A percentile compares a stretch with the other conserved stretches of the same genome.
These are phyloP conservation scores for Diaporthe velutina DNA, from an alignment of 2,329 filamentous ascomycete species.

Conservation along the genomic window DNA sequence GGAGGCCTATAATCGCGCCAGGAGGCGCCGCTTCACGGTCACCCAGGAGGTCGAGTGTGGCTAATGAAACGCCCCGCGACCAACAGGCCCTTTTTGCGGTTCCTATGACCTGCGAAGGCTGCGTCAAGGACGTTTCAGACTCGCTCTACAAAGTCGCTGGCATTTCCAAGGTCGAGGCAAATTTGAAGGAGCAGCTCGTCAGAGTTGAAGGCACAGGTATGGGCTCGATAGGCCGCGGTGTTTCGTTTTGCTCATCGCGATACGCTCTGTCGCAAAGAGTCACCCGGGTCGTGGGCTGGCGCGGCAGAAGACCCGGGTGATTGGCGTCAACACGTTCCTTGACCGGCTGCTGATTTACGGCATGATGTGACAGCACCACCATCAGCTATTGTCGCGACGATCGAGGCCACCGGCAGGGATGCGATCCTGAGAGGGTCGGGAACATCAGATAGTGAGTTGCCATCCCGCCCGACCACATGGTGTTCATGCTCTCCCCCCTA, in stretches of 20 bases:
- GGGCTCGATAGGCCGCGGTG: slow-evolving; percentile 36
- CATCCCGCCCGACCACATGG: slow-evolving; percentile 33
- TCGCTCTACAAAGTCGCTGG: slow-evolving; percentile 83
- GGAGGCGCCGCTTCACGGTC: slow-evolving; percentile 5
- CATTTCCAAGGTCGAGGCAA: slow-evolving; percentile 85
- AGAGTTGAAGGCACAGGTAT: slow-evolving; percentile 85
- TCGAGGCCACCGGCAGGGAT: slow-evolving; percentile 91
- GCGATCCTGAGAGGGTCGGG: slow-evolving; percentile 94
- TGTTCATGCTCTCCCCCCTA: neutral
- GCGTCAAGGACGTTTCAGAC: slow-evolving; percentile 87
- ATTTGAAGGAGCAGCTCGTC: slow-evolving; percentile 85
- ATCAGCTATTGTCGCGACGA: slow-evolving; percentile 88
- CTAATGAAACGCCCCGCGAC: slow-evolving; percentile 35
- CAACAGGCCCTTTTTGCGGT: slow-evolving; percentile 92
- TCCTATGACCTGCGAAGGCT: slow-evolving; percentile 90
- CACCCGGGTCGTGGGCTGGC: neutral
- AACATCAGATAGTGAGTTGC: slow-evolving; percentile 80
- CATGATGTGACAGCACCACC: slow-evolving; percentile 73
- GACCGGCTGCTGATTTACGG: slow-evolving; percentile 28
- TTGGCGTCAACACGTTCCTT: slow-evolving; percentile 4
- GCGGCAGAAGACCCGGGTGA: neutral
- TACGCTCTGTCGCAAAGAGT: neutral
- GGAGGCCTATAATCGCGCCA: slow-evolving; percentile 17
- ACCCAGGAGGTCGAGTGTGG: slow-evolving; percentile 32
- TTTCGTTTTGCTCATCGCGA: slow-evolving; percentile 18